These are phyloP conservation scores for Penicillium freii DNA, from an alignment of 2,329 filamentous ascomycete genomes.

Conservation along the genomic window DNA sequence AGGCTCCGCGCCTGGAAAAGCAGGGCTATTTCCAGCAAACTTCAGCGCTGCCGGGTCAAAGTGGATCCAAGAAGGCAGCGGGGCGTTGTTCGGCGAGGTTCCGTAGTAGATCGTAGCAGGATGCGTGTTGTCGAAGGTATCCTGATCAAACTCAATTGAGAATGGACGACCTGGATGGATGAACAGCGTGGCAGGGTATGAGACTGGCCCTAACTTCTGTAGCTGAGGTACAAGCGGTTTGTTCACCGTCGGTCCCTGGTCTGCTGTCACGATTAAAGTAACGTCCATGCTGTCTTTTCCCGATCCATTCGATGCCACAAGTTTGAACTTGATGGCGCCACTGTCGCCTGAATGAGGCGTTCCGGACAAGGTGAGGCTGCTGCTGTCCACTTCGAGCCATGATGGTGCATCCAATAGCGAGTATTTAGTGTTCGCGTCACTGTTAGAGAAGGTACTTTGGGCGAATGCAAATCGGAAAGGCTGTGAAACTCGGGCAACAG, in stretches of 20 bases:
- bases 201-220: conserved; percentile 35
- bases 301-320: conserved; percentile 67
- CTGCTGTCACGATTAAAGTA: conserved; percentile 66
- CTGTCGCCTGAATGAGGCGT: conserved; percentile 60
- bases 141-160: conserved; percentile 66
- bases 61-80: conserved; percentile 78
- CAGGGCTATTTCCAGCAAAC: conserved; percentile 70
- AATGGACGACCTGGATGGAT: conserved; percentile 51
- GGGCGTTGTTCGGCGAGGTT: conserved; percentile 72
- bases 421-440: conserved; percentile 59
- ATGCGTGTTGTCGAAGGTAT: conserved; percentile 62
- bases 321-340: conserved; percentile 60
- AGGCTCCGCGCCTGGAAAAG: conserved; percentile 63
- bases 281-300: conserved; percentile 65
- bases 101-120: conserved; percentile 69
- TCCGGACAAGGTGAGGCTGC: conserved; percentile 65
- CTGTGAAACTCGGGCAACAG: conserved; percentile 67
- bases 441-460: conserved; percentile 67
- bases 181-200: conserved; percentile 40
- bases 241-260: conserved; percentile 37
- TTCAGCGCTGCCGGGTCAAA: conserved; percentile 65
- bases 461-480: conserved; percentile 47
- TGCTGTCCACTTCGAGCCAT: conserved; percentile 72
- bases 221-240: conserved; percentile 39
- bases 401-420: conserved; percentile 62